Evolutionary conservation across 352 stramenopile species (phyloP), one percentile per base, ranked within the genome.

Genomic region (Pilasporangium apinafurcum): DNA sequence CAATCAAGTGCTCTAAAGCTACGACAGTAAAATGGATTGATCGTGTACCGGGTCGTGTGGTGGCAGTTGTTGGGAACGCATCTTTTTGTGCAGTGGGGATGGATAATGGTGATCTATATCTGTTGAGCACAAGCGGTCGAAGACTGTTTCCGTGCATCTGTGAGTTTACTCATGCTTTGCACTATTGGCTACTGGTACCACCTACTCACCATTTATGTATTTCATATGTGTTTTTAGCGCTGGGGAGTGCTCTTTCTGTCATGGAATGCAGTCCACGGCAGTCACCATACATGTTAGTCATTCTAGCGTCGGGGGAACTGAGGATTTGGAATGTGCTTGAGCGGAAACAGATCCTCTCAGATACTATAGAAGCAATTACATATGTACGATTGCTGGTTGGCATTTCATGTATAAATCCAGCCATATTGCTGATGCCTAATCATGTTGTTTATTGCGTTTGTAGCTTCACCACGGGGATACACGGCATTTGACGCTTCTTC

Each of bases 91-190:
- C 71, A 4, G 26, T 92, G 22, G 75, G 61, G n/a, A 65, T 74
- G 17, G 54, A 65, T 42, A 86, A 65, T 5, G 83, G 83, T 1
- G 66, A 88, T 28, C 53, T 94, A 10, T 81, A 86, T 44, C 41
- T 92, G 18, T 30, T 89, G 9, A 88, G 59, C 36, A 56, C 50
- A 1, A 78, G 58, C 27, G 83, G 83, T 3, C 62, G 78, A 22
- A 66, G 83, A 27, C 57, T 94, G 8, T 92, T 94, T 38, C 83
- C 83, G 9, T 87, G 58, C 48, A 91, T 94, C 27, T 51, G 79
- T 92, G 28, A 27, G 21, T 42, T 3, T 14, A 10, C 24, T n/a
- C n/a, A n/a, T n/a, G n/a, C n/a, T n/a, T n/a, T n/a, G n/a, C n/a
- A n/a, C n/a, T n/a, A n/a, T n/a, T n/a, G n/a, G n/a, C n/a, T n/a